A percentile compares a stretch with the other conserved stretches of the same genome.
Conservation (phyloP, 495 filamentous ascomycete genomes). For the Podospora appendiculata region DNA sequence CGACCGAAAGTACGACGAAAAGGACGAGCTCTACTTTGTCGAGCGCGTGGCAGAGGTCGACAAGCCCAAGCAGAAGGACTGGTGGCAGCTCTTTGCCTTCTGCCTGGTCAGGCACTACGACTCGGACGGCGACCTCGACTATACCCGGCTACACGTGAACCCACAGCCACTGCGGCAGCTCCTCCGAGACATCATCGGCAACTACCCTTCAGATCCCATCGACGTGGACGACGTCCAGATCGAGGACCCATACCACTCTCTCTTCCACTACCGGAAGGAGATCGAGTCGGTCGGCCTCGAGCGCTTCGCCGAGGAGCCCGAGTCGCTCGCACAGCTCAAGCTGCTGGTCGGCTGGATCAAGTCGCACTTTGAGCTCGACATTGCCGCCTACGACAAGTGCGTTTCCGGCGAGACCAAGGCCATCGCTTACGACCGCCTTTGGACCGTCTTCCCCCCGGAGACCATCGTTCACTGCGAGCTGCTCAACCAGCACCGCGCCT, state of each 20-base stretch:
- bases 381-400: slow-evolving; percentile 23
- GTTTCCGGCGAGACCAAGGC: slow-evolving; percentile 12
- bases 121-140: slow-evolving; percentile 12
- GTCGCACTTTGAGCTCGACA: slow-evolving; percentile 23
- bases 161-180: slow-evolving; percentile 23
- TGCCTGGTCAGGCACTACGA: slow-evolving; percentile 23
- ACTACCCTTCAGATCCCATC: slow-evolving; percentile 23
- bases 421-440: slow-evolving; percentile 27
- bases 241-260: slow-evolving; percentile 19
- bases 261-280: slow-evolving; percentile 25
- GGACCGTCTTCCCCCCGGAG: slow-evolving; percentile 27
- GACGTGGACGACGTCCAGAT: slow-evolving; percentile 24
- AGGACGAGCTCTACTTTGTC: slow-evolving; percentile 19
- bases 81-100: slow-evolving; percentile 28
- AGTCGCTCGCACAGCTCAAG: slow-evolving; percentile 17
- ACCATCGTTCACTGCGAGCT: slow-evolving; percentile 19
- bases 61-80: slow-evolving; percentile 25
- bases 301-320: slow-evolving; percentile 22
- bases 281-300: slow-evolving; percentile 16
- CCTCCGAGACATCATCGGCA: slow-evolving; percentile 20
- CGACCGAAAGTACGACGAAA: slow-evolving; percentile 19
- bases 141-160: slow-evolving; percentile 24
- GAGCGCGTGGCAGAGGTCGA: slow-evolving; percentile 20
- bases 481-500: slow-evolving; percentile 20
- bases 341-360: slow-evolving; percentile 29